Evolutionary conservation across 2,329 filamentous ascomycete species (phyloP).

Genomic region (Fusarium mundagurra): DNA sequence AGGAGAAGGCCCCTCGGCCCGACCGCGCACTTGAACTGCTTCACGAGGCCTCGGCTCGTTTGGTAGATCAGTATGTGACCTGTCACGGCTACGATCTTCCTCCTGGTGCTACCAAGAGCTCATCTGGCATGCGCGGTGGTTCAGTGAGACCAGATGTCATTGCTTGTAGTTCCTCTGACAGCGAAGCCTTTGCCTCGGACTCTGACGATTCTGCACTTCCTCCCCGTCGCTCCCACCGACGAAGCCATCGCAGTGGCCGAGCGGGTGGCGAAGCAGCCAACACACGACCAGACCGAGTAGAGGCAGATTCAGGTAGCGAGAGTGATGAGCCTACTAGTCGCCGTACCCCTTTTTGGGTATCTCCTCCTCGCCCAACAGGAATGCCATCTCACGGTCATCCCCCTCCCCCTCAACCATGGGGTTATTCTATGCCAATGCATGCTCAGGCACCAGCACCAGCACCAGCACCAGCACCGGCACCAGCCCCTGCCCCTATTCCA

Average conservation of each 20-base stretch:
- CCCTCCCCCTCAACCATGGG: constrained; percentile 17
- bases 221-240: constrained; percentile 12
- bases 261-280: constrained; percentile 19
- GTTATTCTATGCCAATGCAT: background rate
- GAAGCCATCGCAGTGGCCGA: constrained; percentile 23
- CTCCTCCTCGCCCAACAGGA: constrained; percentile 8
- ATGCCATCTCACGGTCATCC: constrained; percentile 3
- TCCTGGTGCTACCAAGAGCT: constrained; percentile 15
- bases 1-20: constrained; percentile 44
- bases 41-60: constrained; percentile 52
- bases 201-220: constrained; percentile 35
- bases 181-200: constrained; percentile 34
- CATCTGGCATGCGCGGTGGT: constrained; percentile 17
- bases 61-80: constrained; percentile 45
- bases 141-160: constrained; percentile 32
- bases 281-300: constrained; percentile 7
- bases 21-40: constrained; percentile 50
- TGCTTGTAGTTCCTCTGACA: constrained; percentile 34
- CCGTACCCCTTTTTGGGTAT: constrained; percentile 2
- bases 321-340: constrained; percentile 6
- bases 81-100: constrained; percentile 47
- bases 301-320: constrained; percentile 13
- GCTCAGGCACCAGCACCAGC: background rate
- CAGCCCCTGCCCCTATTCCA: constrained; percentile 1
- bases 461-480: background rate